Percentiles rank a stretch among this genome's conserved stretches.
phyloP scores from a whole-genome alignment of 768 basidiomycete species.

The Rhizopogon roseolus region DNA sequence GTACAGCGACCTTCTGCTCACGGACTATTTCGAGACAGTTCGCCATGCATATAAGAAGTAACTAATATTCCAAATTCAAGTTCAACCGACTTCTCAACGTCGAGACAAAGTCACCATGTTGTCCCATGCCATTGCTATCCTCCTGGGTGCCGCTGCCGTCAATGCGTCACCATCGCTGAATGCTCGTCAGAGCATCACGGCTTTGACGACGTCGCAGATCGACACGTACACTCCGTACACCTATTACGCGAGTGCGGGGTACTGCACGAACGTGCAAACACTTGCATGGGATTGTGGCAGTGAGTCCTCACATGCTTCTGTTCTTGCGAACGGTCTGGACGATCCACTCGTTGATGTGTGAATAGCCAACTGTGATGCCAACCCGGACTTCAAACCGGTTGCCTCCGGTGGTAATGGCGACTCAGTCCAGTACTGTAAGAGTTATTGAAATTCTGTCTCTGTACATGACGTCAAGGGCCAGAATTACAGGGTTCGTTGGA shows the following conservation, averaged over 20 bases:
- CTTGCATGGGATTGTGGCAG: constrained; percentile 53
- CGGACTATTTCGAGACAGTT: background rate
- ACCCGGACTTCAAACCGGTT: constrained; percentile 40
- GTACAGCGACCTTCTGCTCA: background rate
- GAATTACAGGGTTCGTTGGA: constrained; percentile 46
- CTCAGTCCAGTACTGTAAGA: constrained; percentile 38
- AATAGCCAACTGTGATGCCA: constrained; percentile 43
- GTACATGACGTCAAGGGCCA: background rate
- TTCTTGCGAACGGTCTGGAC: no score
- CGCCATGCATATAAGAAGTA: background rate
- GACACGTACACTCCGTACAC: constrained; percentile 42
- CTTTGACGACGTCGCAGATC: constrained; percentile 37
- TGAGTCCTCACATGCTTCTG: constrained; percentile 18
- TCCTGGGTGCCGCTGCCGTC: constrained; percentile 11
- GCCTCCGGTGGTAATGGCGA: constrained; percentile 45
- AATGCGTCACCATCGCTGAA: constrained; percentile 20
- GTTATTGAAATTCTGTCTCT: background rate
- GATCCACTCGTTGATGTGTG: background rate
- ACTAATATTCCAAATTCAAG: background rate
- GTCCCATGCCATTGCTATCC: constrained; percentile 8
- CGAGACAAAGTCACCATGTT: constrained; percentile 9
- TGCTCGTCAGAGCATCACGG: constrained; percentile 33
- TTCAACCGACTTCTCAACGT: background rate
- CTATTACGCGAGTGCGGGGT: constrained; percentile 45
- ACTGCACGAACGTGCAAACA: constrained; percentile 40